Percentiles rank a stretch among this genome's conserved stretches.
Evolutionary conservation across 116 monocot genomes (phyloP).

Genomic region (Trichopus zeylanicus): DNA sequence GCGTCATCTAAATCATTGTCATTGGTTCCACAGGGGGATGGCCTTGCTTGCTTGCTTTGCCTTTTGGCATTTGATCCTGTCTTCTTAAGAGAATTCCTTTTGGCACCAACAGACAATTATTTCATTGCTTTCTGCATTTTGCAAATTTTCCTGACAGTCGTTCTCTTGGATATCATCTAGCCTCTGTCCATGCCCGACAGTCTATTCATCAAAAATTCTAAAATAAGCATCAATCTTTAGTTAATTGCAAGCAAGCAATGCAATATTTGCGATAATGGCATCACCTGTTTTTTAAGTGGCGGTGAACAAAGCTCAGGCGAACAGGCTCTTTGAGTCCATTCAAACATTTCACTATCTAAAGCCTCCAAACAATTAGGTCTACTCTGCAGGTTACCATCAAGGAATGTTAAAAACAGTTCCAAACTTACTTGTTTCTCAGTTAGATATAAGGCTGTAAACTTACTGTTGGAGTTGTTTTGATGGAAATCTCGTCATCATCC

Average conservation of each 20-base stretch:
- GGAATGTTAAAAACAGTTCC: not conserved
- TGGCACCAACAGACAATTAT: constrained; percentile 5
- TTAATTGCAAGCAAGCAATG: no score
- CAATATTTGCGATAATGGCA: not conserved
- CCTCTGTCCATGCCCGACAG: not conserved
- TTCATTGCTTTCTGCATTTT: not conserved
- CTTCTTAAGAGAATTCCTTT: constrained; percentile 9
- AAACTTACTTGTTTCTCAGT: no score
- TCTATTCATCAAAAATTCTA: not conserved
- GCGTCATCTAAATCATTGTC: constrained; percentile 4
- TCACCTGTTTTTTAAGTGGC: constrained; percentile 47
- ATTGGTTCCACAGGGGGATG: not conserved
- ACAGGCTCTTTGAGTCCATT: constrained; percentile 78
- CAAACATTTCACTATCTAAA: constrained; percentile 82
- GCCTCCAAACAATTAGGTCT: constrained; percentile 18
- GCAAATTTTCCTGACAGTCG: not conserved
- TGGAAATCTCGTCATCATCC: constrained; percentile 31
- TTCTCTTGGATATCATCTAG: constrained; percentile 22
- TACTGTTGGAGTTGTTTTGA: constrained; percentile 47
- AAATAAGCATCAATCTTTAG: no score
- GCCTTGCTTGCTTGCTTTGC: constrained; percentile 11
- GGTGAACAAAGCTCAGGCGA: constrained; percentile 80
- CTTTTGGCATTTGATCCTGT: constrained; percentile 8
- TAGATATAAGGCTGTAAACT: constrained; percentile 9
- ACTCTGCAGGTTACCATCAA: constrained; percentile 38